phyloP scores from a whole-genome alignment of 768 basidiomycete species.

The Mycena haematopus region DNA sequence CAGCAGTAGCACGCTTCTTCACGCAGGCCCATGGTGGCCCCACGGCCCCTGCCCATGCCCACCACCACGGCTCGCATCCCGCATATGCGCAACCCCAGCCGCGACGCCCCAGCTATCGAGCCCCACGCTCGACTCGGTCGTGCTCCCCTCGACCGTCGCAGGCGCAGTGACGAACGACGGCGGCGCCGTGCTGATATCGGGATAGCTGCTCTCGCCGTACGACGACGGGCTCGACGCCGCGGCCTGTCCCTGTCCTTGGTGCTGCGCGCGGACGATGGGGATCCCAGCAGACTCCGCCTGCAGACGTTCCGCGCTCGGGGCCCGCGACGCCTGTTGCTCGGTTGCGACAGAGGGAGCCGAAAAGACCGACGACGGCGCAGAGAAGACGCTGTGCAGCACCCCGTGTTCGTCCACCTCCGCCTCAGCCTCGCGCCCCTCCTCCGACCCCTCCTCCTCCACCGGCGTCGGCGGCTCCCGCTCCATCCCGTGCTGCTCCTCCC shows the following conservation, averaged over 20 bases:
- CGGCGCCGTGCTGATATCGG: constrained; percentile 73
- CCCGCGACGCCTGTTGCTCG: constrained; percentile 27
- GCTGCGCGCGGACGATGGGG: constrained; percentile 34
- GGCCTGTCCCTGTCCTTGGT: constrained; percentile 15
- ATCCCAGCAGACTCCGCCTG: constrained; percentile 29
- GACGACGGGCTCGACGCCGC: neutral
- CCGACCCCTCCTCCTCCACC: constrained; percentile 12
- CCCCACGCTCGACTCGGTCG: constrained; percentile 61
- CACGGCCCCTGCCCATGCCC: constrained; percentile 36
- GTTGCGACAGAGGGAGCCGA: neutral
- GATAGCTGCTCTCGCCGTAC: constrained; percentile 42
- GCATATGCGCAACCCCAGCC: constrained; percentile 37
- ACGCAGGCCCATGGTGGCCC: constrained; percentile 24
- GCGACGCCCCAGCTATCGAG: constrained; percentile 54
- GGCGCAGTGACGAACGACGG: constrained; percentile 74
- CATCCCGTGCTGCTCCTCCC: constrained; percentile 27
- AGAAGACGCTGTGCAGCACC: constrained; percentile 25
- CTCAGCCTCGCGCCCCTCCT: constrained; percentile 9
- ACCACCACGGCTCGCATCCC: constrained; percentile 33
- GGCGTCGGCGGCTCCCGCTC: constrained; percentile 30
- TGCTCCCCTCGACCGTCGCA: constrained; percentile 57
- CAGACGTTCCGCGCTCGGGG: constrained; percentile 25
- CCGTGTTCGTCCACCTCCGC: neutral
- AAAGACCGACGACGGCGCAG: constrained; percentile 17
- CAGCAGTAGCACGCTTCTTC: constrained; percentile 14